Evolutionary conservation across 208 protist genomes (phyloP).

Genomic region (Endotrypanum monterogeii): DNA sequence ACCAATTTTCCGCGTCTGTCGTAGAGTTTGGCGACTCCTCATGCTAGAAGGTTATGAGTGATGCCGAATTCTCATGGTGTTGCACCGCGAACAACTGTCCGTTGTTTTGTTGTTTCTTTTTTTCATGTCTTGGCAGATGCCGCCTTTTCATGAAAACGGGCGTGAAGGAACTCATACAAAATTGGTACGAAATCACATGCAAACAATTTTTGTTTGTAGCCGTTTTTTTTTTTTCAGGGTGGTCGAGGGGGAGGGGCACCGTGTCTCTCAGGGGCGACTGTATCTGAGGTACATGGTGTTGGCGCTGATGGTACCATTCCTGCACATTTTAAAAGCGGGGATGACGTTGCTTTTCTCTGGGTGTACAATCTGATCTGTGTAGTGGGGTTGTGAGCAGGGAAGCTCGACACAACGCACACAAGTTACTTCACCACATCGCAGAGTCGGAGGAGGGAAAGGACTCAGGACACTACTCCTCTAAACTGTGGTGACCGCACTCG

Average conservation of each 20-base stretch:
- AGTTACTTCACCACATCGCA: background rate
- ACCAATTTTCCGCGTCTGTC: slow-evolving; percentile 31
- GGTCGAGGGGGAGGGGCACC: too few relatives aligned
- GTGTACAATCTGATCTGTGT: background rate
- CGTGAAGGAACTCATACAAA: background rate
- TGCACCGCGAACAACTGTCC: background rate
- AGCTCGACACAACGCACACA: background rate
- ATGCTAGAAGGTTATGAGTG: background rate
- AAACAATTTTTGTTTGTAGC: background rate
- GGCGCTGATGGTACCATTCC: background rate
- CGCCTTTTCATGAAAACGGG: background rate
- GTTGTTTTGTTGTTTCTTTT: background rate
- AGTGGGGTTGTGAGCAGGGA: background rate
- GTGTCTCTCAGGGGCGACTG: background rate
- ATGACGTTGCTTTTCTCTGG: background rate
- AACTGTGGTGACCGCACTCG: background rate
- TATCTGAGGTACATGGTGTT: background rate
- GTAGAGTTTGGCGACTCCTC: background rate
- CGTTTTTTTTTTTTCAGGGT: too few relatives aligned
- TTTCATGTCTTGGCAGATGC: background rate
- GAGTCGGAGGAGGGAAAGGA: background rate
- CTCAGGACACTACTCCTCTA: background rate
- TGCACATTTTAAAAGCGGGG: too few relatives aligned
- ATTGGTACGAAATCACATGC: background rate
- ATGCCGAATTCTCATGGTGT: background rate